phyloP scores from a whole-genome alignment of 164 flowering plant genomes.

The Aristolochia contorta region DNA sequence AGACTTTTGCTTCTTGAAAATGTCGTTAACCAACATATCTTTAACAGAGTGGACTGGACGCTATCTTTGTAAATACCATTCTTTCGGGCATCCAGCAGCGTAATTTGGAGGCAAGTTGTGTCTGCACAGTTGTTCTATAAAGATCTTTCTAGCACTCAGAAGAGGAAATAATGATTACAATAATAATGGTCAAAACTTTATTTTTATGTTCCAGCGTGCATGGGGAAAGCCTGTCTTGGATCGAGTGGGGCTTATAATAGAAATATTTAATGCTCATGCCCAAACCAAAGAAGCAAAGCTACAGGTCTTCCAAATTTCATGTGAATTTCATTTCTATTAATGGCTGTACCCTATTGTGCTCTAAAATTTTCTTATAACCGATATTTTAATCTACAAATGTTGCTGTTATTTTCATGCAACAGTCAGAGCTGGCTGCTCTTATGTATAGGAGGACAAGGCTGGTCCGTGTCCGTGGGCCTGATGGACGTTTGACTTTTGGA shows the following conservation, averaged over 20 bases:
- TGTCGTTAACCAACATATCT: background rate
- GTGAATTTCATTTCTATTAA: too few relatives aligned
- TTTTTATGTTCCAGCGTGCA: slow-evolving; percentile 34
- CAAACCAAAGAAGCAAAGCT: slow-evolving; percentile 86
- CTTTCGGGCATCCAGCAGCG: slow-evolving; percentile 78
- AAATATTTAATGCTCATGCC: slow-evolving; percentile 96
- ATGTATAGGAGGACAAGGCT: slow-evolving; percentile 85
- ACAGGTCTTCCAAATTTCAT: slow-evolving; percentile 33
- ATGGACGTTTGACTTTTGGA: slow-evolving; percentile 78
- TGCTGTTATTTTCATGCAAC: slow-evolving; percentile 7
- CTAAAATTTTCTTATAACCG: too few relatives aligned
- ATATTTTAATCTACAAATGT: background rate
- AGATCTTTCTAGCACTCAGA: too few relatives aligned
- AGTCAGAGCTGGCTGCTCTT: slow-evolving; percentile 92
- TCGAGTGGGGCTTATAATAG: slow-evolving; percentile 91
- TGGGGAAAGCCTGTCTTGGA: slow-evolving; percentile 89
- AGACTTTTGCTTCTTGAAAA: background rate
- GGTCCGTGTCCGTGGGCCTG: slow-evolving; percentile 67
- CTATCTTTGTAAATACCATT: slow-evolving; percentile 76
- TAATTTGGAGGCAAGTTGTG: slow-evolving; percentile 72
- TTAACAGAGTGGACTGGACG: slow-evolving; percentile 66
- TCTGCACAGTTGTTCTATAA: background rate
- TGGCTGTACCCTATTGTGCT: too few relatives aligned
- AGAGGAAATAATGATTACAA: too few relatives aligned
- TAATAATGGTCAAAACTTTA: too few relatives aligned